Conservation (phyloP, 83 land plant species). For the Diphasiastrum complanatum region DNA sequence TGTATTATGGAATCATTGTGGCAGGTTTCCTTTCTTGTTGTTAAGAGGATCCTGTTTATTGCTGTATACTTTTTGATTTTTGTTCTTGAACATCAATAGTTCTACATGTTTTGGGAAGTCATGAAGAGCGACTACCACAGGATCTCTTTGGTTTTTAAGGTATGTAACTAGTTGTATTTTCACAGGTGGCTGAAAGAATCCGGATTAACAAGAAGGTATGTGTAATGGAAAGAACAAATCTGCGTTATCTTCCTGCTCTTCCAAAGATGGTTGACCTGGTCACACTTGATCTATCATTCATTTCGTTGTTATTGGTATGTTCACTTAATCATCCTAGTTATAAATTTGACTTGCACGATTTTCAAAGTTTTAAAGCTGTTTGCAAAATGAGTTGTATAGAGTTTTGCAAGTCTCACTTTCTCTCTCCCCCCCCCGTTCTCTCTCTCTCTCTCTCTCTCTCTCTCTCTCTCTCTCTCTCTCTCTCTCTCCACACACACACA, state of each 20-base stretch:
- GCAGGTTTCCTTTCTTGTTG: no score
- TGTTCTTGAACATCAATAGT: not conserved
- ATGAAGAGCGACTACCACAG: not conserved
- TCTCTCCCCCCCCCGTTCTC: no score
- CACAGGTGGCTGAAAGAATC: slow-evolving; percentile 90
- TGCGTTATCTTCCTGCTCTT: slow-evolving; percentile 69
- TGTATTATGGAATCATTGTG: no score
- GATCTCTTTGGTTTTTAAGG: not conserved
- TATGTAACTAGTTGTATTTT: not conserved
- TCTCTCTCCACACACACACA: no score
- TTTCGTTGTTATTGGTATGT: slow-evolving; percentile 80
- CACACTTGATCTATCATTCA: slow-evolving; percentile 88
- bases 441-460: no score
- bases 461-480: no score
- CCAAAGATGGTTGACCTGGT: slow-evolving; percentile 88
- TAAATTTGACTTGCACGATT: not conserved
- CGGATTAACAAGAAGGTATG: slow-evolving; percentile 64
- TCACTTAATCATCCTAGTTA: slow-evolving; percentile 2
- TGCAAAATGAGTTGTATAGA: no score
- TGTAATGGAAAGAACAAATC: slow-evolving; percentile 81
- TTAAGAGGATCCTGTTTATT: no score
- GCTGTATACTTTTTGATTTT: no score
- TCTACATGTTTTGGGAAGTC: not conserved
- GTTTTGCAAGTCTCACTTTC: no score
- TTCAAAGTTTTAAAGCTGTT: no score